Conservation (phyloP, 2,329 filamentous ascomycete genomes). For the Neonectria ditissima region DNA sequence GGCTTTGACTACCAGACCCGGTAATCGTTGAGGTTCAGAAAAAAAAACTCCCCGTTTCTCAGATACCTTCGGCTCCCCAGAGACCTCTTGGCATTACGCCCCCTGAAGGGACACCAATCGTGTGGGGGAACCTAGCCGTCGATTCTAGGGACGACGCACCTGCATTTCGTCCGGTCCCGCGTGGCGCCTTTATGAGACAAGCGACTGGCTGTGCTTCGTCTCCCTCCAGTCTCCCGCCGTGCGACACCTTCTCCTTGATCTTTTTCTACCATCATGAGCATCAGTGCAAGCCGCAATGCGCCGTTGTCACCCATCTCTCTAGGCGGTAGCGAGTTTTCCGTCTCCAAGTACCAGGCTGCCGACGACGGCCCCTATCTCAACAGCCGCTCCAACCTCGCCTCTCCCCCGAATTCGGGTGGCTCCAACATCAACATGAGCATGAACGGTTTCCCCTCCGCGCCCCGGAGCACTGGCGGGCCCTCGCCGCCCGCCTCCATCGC, state of each 20-base stretch:
- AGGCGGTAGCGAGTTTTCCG: slow-evolving; percentile 86
- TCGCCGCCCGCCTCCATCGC: slow-evolving; percentile 92
- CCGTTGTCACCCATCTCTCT: slow-evolving; percentile 85
- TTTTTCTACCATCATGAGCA: slow-evolving; percentile 66
- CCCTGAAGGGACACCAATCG: slow-evolving; percentile 43
- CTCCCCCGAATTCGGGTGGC: slow-evolving; percentile 77
- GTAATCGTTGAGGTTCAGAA: slow-evolving; percentile 4
- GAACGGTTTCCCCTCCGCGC: slow-evolving; percentile 69
- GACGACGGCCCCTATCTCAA: slow-evolving; percentile 65
- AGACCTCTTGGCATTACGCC: slow-evolving; percentile 42
- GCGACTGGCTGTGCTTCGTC: slow-evolving; percentile 40
- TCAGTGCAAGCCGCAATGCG: slow-evolving; percentile 72
- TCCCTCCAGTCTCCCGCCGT: slow-evolving; percentile 40
- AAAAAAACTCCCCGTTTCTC: not conserved
- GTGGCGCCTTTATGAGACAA: slow-evolving; percentile 46
- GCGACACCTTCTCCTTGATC: slow-evolving; percentile 40
- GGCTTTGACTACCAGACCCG: slow-evolving; percentile 12
- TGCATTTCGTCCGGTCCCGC: slow-evolving; percentile 44
- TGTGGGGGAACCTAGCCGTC: slow-evolving; percentile 45
- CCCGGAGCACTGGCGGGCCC: slow-evolving; percentile 70
- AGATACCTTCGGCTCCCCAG: slow-evolving; percentile 37
- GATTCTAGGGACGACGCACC: slow-evolving; percentile 43
- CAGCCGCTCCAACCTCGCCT: slow-evolving; percentile 71
- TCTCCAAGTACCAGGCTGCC: slow-evolving; percentile 73
- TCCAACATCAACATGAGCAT: slow-evolving; percentile 67